These are phyloP conservation scores for Flaveria ramosissima DNA, from an alignment of 129 eudicot genomes.

Conservation along the genomic window DNA sequence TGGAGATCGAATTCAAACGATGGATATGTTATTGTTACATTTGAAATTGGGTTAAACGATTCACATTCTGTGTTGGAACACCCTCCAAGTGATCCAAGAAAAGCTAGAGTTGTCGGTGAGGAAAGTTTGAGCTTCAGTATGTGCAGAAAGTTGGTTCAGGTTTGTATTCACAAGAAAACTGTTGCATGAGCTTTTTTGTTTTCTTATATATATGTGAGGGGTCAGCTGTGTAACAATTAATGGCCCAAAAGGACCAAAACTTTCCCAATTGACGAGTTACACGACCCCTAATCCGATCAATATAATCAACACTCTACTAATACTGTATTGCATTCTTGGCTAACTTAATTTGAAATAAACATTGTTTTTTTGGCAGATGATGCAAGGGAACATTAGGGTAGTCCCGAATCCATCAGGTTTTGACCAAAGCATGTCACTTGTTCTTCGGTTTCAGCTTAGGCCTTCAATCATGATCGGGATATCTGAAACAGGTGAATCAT, in stretches of 20 bases:
- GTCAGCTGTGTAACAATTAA: background rate
- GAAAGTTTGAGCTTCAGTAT: conserved; percentile 67
- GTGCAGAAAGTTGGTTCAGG: conserved; percentile 72
- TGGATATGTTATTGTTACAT: conserved; percentile 48
- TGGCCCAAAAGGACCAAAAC: background rate
- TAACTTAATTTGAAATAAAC: conserved; percentile 4
- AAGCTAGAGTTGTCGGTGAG: conserved; percentile 38
- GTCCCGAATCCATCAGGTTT: conserved; percentile 53
- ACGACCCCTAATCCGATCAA: background rate
- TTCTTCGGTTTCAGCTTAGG: conserved; percentile 58
- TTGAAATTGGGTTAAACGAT: conserved; percentile 54
- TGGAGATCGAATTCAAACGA: conserved; percentile 60
- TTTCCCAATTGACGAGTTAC: background rate
- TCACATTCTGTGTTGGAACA: conserved; percentile 28
- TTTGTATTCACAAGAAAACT: conserved; percentile 22
- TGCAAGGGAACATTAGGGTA: conserved; percentile 82
- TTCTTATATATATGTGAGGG: background rate
- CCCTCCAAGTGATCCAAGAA: conserved; percentile 38
- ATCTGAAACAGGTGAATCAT: conserved; percentile 50
- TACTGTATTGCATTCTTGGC: background rate
- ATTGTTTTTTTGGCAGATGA: conserved; percentile 44
- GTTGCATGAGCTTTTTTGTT: conserved; percentile 1
- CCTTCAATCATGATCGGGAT: conserved; percentile 48
- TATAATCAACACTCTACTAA: background rate
- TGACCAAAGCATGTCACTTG: conserved; percentile 69